Conservation (phyloP, 768 basidiomycete genomes). For the Trametes coccinea region DNA sequence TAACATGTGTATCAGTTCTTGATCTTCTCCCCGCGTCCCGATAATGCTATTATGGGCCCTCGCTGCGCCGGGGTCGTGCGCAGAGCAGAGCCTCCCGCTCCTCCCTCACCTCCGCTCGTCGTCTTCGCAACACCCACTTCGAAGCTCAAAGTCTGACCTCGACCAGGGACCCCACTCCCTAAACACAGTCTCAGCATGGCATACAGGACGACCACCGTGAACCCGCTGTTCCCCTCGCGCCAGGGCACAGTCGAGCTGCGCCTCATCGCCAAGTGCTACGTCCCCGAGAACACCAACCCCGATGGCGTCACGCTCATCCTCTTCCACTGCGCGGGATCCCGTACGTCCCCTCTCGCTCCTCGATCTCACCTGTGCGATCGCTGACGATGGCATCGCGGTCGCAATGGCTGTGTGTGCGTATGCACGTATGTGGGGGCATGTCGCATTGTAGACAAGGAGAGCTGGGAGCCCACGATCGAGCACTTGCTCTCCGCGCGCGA, state of each 20-base stretch:
- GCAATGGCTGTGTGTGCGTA: too few species aligned
- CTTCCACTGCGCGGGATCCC: constrained; percentile 15
- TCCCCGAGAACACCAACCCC: neutral
- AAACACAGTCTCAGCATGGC: neutral
- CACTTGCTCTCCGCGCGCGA: neutral
- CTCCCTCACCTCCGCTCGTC: too few species aligned
- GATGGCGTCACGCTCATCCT: constrained; percentile 7
- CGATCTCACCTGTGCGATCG: neutral
- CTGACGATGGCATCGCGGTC: neutral
- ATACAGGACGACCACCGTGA: constrained; percentile 1
- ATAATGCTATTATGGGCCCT: too few species aligned
- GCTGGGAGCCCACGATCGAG: constrained; percentile 15
- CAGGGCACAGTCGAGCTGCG: neutral
- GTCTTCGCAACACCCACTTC: too few species aligned
- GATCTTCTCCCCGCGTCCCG: too few species aligned
- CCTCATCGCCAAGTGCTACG: constrained; percentile 11
- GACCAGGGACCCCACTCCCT: too few species aligned
- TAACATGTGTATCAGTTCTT: too few species aligned
- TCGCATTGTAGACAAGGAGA: constrained; percentile 15
- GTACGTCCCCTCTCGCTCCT: neutral
- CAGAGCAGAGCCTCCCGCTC: too few species aligned
- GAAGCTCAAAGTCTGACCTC: too few species aligned
- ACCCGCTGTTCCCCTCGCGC: constrained; percentile 1
- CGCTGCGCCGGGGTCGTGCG: too few species aligned
- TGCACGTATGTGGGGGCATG: too few species aligned